These are phyloP conservation scores for Arachis hypogaea DNA, from an alignment of 306 rosid genomes.

Conservation along the genomic window DNA sequence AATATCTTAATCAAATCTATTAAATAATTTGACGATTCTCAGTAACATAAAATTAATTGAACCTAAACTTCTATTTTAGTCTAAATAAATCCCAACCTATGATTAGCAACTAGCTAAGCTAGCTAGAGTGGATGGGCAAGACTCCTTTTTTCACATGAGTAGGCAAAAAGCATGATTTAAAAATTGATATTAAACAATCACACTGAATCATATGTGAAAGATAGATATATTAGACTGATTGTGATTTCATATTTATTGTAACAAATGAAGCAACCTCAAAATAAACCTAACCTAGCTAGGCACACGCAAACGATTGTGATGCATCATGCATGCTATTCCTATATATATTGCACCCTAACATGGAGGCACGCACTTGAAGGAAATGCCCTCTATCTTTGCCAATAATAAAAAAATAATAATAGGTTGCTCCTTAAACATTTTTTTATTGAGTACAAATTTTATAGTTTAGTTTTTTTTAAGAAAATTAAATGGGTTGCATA, in stretches of 20 bases:
- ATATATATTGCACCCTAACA: neutral
- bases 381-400: neutral
- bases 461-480: no score
- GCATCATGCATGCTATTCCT: neutral
- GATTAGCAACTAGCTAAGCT: no score
- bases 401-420: neutral
- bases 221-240: constrained; percentile 4
- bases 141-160: no score
- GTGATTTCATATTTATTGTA: constrained; percentile 9
- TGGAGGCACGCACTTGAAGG: constrained; percentile 26
- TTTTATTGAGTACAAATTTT: no score
- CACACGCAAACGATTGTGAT: neutral
- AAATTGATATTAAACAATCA: neutral
- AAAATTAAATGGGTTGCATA: no score
- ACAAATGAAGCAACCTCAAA: neutral
- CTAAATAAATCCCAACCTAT: no score
- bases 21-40: no score
- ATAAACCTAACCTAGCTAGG: neutral
- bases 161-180: neutral
- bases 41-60: no score
- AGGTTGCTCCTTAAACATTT: no score
- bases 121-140: neutral
- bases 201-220: constrained; percentile 30
- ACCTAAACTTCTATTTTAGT: no score
- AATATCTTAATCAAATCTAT: no score